Evolutionary conservation across 2,329 filamentous ascomycete genomes (phyloP).

Genomic region (Aspergillus aculeatus): DNA sequence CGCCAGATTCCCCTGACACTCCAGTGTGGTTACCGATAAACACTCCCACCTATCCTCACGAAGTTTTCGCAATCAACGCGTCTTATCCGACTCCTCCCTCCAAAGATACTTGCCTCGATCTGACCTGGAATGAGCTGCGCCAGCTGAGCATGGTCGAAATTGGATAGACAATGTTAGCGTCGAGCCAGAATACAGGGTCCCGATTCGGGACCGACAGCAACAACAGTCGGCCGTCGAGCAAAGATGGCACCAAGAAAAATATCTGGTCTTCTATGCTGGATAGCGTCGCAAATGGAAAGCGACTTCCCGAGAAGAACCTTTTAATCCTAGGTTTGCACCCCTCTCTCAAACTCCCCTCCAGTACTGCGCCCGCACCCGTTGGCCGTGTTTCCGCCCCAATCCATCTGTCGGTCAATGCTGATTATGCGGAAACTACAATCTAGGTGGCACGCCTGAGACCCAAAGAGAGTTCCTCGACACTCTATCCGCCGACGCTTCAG

Average conservation of each 20-base stretch:
- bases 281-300: constrained; percentile 83
- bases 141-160: constrained; percentile 35
- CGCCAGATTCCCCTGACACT: constrained; percentile 32
- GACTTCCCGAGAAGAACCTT: constrained; percentile 86
- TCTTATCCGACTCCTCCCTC: constrained; percentile 9
- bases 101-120: background rate
- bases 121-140: constrained; percentile 37
- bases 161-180: constrained; percentile 39
- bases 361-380: constrained; percentile 3
- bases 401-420: constrained; percentile 10
- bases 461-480: constrained; percentile 79
- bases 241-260: constrained; percentile 72
- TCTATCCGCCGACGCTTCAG: constrained; percentile 45
- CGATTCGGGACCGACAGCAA: constrained; percentile 30
- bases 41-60: constrained; percentile 12
- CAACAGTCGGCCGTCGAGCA: constrained; percentile 50
- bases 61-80: constrained; percentile 17
- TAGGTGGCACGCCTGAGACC: constrained; percentile 77
- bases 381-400: background rate
- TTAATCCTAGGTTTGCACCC: constrained; percentile 69
- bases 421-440: constrained; percentile 20
- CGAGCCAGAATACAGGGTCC: constrained; percentile 36
- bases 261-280: constrained; percentile 95
- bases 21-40: constrained; percentile 23
- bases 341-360: background rate